These are phyloP conservation scores for Camelina sativa DNA, from an alignment of 345 rosid species.

Conservation along the genomic window DNA sequence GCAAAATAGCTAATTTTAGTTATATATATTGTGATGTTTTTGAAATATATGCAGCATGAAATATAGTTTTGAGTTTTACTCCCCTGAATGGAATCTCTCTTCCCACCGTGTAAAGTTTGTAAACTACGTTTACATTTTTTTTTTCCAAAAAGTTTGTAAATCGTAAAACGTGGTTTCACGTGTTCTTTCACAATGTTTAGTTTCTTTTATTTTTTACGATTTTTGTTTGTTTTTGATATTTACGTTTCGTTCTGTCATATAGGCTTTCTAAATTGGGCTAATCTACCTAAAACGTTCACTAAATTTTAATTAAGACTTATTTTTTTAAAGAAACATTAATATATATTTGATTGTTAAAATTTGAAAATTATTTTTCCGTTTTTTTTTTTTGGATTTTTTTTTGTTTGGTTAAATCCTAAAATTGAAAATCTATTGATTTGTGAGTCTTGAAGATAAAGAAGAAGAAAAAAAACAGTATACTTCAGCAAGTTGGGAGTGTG, in stretches of 20 bases:
- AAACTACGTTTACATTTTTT: conserved; percentile 11
- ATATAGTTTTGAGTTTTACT: conserved; percentile 20
- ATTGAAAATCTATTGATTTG: not conserved
- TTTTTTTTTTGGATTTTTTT: not conserved
- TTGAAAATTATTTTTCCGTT: not conserved
- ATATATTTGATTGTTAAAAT: not conserved
- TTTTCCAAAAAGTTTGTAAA: not conserved
- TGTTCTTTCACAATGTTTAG: conserved; percentile 8
- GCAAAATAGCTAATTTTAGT: too few relatives aligned
- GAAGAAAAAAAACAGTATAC: conserved; percentile 32
- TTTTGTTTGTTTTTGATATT: not conserved
- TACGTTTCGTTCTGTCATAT: not conserved
- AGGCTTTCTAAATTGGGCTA: not conserved
- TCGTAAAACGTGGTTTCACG: conserved; percentile 22
- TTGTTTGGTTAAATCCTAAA: too few relatives aligned
- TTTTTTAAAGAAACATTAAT: not conserved
- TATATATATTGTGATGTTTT: too few relatives aligned
- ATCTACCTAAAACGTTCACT: not conserved
- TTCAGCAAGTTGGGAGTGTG: conserved; percentile 33
- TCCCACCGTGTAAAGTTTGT: conserved; percentile 30
- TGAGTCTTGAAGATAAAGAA: conserved; percentile 27
- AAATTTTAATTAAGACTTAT: not conserved
- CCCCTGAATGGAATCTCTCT: conserved; percentile 17
- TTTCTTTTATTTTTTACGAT: not conserved
- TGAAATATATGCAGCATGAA: not conserved